Percentiles rank a stretch among this genome's conserved stretches.
phyloP scores from a whole-genome alignment of 2,329 filamentous ascomycete genomes.

The Rugonectria rugulosa region DNA sequence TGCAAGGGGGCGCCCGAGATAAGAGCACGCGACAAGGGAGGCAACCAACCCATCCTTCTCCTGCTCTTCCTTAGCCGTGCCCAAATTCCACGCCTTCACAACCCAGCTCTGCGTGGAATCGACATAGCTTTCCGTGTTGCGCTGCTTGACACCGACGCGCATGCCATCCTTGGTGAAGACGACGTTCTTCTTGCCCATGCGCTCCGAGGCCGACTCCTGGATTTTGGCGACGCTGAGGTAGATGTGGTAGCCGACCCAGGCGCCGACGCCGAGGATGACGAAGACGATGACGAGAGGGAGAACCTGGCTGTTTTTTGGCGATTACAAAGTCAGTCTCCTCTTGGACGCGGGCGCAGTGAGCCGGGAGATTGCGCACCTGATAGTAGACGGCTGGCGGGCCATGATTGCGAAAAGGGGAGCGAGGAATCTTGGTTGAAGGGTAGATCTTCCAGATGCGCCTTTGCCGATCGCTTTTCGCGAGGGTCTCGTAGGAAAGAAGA shows the following conservation, averaged over 20 bases:
- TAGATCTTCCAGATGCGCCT: background rate
- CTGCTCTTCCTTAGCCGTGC: slow-evolving; percentile 40
- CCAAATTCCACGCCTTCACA: slow-evolving; percentile 71
- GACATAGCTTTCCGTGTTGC: slow-evolving; percentile 74
- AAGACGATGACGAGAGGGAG: slow-evolving; percentile 73
- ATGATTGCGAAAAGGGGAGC: slow-evolving; percentile 21
- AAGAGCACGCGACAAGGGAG: background rate
- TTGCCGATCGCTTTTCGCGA: slow-evolving; percentile 1
- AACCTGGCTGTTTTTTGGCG: slow-evolving; percentile 57
- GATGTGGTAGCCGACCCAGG: slow-evolving; percentile 75
- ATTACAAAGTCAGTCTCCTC: background rate
- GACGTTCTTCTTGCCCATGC: slow-evolving; percentile 79
- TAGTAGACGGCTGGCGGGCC: slow-evolving; percentile 32
- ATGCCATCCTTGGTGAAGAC: slow-evolving; percentile 78
- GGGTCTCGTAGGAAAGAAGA: background rate
- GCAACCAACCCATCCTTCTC: slow-evolving; percentile 16
- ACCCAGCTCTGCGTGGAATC: slow-evolving; percentile 75
- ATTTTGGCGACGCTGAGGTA: slow-evolving; percentile 74
- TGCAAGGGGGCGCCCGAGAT: background rate
- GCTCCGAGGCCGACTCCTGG: slow-evolving; percentile 68
- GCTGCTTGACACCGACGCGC: slow-evolving; percentile 73
- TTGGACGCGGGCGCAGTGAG: background rate
- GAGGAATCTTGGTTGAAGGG: background rate
- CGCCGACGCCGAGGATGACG: slow-evolving; percentile 65
- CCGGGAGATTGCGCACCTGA: slow-evolving; percentile 28